Conservation (phyloP, 371 early-diverging fungal genomes). For the Circinella umbellata region DNA sequence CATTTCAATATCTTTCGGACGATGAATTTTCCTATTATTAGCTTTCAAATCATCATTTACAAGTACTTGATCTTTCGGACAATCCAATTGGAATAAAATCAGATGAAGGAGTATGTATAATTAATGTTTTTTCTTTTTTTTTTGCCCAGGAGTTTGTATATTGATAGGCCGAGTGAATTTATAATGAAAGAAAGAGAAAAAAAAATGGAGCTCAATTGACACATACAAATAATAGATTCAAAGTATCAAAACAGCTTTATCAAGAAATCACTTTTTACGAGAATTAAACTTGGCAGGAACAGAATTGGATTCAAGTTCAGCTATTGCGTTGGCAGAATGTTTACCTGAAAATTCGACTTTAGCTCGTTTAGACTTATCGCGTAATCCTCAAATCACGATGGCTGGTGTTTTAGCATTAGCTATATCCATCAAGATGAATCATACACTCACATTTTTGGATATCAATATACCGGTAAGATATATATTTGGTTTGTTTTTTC, state of each 20-base stretch:
- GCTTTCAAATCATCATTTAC: conserved; percentile 41
- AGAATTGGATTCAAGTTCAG: conserved; percentile 51
- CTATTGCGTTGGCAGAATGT: conserved; percentile 81
- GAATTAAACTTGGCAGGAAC: conserved; percentile 66
- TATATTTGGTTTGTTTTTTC: not conserved
- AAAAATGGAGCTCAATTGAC: not conserved
- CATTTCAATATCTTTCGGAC: too few species aligned
- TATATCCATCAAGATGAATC: conserved; percentile 78
- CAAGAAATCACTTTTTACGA: conserved; percentile 42
- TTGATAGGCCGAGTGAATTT: too few species aligned
- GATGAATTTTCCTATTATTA: conserved; percentile 9
- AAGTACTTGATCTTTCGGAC: conserved; percentile 49
- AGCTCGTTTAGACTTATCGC: conserved; percentile 73
- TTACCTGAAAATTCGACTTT: conserved; percentile 73
- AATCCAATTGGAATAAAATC: conserved; percentile 37
- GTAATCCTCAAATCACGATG: conserved; percentile 75
- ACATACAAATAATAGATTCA: conserved; percentile 10
- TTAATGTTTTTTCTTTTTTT: not conserved
- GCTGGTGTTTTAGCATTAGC: conserved; percentile 84
- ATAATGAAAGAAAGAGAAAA: not conserved
- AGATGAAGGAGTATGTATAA: conserved; percentile 43
- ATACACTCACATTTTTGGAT: conserved; percentile 75
- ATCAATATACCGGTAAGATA: conserved; percentile 68
- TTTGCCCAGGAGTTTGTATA: too few species aligned
- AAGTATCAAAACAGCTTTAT: conserved; percentile 25